phyloP scores from a whole-genome alignment of 768 basidiomycete species.

The Agaricus sinodeliciosus region DNA sequence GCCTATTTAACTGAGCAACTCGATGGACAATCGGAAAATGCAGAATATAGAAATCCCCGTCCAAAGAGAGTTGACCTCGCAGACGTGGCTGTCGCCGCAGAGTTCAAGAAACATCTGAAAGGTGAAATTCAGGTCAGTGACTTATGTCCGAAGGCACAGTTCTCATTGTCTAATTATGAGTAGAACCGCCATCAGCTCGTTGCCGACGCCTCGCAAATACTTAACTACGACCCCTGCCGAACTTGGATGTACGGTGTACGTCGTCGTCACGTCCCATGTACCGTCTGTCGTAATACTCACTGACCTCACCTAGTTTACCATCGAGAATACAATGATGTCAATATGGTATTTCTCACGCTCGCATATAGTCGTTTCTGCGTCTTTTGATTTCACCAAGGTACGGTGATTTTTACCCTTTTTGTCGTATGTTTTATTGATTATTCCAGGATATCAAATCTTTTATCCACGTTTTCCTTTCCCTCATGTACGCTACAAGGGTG shows the following conservation, averaged over 20 bases:
- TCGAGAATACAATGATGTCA: neutral
- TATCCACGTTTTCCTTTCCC: conserved; percentile 1
- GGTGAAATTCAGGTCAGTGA: no score
- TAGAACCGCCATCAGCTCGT: neutral
- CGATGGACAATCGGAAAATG: no score
- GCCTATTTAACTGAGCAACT: no score
- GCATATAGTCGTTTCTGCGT: neutral
- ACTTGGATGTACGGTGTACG: neutral
- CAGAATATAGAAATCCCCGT: no score
- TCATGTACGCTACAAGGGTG: conserved; percentile 1
- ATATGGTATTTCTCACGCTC: conserved; percentile 6
- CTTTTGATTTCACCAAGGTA: conserved; percentile 2
- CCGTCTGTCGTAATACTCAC: neutral
- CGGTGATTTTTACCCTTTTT: neutral
- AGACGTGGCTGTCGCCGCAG: no score
- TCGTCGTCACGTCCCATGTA: neutral
- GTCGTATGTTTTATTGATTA: neutral
- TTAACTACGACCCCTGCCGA: conserved; percentile 3
- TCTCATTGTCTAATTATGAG: no score
- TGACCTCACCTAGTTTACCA: neutral
- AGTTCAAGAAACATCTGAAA: no score
- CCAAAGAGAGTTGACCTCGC: no score
- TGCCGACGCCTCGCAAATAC: neutral
- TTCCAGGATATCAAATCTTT: neutral
- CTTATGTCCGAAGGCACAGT: no score